Evolutionary conservation across 257 asterid genomes (phyloP).

Genomic region (Solanum arcanum): DNA sequence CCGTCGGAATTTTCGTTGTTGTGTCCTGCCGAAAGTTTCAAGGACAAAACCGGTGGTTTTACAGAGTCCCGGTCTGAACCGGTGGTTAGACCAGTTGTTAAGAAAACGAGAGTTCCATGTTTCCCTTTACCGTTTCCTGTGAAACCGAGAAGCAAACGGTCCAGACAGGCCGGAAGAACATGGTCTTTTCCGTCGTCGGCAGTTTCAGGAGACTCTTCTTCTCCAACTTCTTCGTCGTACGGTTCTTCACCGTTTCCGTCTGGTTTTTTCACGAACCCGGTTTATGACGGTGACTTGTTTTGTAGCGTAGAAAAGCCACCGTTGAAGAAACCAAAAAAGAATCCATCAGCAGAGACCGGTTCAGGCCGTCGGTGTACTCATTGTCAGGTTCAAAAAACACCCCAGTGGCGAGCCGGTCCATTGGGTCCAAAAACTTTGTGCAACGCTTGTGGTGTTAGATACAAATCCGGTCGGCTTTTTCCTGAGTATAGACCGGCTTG

Average conservation of each 20-base stretch:
- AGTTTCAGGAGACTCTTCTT: conserved; percentile 25
- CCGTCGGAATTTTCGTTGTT: conserved; percentile 33
- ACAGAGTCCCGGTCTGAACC: conserved; percentile 17
- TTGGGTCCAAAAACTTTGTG: conserved; percentile 69
- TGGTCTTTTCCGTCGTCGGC: conserved; percentile 39
- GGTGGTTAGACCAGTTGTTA: conserved; percentile 12
- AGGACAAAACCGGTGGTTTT: conserved; percentile 11
- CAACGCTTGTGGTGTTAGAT: conserved; percentile 86
- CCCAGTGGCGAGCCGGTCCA: conserved; percentile 90
- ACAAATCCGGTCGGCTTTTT: conserved; percentile 71
- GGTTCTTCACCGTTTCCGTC: conserved; percentile 27
- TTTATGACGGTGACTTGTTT: conserved; percentile 22
- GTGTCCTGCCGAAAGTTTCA: conserved; percentile 31
- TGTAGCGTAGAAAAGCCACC: conserved; percentile 31
- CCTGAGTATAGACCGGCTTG: conserved; percentile 83
- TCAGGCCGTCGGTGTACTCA: conserved; percentile 59
- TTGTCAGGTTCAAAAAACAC: conserved; percentile 71
- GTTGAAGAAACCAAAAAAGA: conserved; percentile 45
- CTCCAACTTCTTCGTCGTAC: conserved; percentile 35
- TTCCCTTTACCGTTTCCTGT: conserved; percentile 26
- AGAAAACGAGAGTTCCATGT: conserved; percentile 9
- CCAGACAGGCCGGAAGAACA: conserved; percentile 22
- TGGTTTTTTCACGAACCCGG: conserved; percentile 8
- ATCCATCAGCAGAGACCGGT: conserved; percentile 26
- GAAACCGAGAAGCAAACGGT: conserved; percentile 45